Evolutionary conservation across 2,329 filamentous ascomycete species (phyloP).

Genomic region (Fonsecaea erecta): DNA sequence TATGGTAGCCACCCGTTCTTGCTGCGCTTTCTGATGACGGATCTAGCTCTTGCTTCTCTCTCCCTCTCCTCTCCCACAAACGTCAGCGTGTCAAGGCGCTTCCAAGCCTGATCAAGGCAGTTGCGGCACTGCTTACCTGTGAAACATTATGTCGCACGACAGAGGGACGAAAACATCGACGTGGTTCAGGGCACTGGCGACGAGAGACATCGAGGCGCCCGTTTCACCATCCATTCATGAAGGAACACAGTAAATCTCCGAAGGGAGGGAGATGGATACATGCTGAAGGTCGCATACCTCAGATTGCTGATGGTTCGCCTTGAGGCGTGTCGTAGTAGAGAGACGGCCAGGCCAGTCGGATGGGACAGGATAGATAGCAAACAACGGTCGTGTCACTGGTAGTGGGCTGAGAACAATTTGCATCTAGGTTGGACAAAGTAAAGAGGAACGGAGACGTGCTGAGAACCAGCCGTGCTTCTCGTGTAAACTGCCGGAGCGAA

Average conservation of each 20-base stretch:
- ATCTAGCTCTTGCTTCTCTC: neutral
- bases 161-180: neutral
- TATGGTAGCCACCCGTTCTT: neutral
- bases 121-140: neutral
- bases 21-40: neutral
- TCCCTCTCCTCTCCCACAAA: neutral
- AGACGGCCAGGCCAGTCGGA: neutral
- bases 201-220: neutral
- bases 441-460: neutral
- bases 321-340: neutral
- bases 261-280: neutral
- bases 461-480: neutral
- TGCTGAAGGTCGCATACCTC: neutral
- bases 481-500: no score
- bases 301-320: no score
- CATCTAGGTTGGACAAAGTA: neutral
- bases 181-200: neutral
- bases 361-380: neutral
- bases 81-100: neutral
- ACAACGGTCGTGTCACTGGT: neutral
- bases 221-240: neutral
- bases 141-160: neutral
- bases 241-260: neutral
- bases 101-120: neutral
- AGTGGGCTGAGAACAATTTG: neutral